Evolutionary conservation across 495 filamentous ascomycete species (phyloP).

Genomic region (Aspergillus cavernicola): DNA sequence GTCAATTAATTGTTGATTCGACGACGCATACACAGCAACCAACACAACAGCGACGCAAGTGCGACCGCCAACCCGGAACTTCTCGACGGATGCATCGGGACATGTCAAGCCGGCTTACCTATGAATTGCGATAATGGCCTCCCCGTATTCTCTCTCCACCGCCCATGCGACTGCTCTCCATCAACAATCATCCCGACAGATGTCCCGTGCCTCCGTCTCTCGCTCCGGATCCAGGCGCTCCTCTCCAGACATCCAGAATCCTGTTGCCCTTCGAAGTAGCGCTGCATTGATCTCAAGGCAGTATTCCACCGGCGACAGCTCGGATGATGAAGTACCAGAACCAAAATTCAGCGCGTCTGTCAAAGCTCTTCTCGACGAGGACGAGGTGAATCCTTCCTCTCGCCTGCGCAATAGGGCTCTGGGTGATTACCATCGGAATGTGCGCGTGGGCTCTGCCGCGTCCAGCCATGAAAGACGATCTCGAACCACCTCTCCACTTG

Average conservation of each 20-base stretch:
- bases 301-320: slow-evolving; percentile 61
- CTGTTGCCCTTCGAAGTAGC: slow-evolving; percentile 17
- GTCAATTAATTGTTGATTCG: slow-evolving; percentile 14
- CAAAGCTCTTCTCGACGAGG: slow-evolving; percentile 69
- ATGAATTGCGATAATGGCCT: slow-evolving; percentile 33
- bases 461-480: slow-evolving; percentile 36
- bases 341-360: slow-evolving; percentile 78
- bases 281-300: slow-evolving; percentile 23
- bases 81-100: slow-evolving; percentile 17
- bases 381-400: slow-evolving; percentile 53
- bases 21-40: slow-evolving; percentile 12
- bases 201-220: slow-evolving; percentile 41
- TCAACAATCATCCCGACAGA: slow-evolving; percentile 34
- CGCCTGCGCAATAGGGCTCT: slow-evolving; percentile 40
- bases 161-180: slow-evolving; percentile 35
- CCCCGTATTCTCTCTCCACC: slow-evolving; percentile 36
- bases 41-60: slow-evolving; percentile 14
- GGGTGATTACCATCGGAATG: slow-evolving; percentile 28
- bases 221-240: slow-evolving; percentile 40
- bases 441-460: slow-evolving; percentile 18
- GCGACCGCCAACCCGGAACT: slow-evolving; percentile 10
- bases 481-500: slow-evolving; percentile 37
- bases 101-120: slow-evolving; percentile 16
- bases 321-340: slow-evolving; percentile 68
- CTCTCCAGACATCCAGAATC: slow-evolving; percentile 32